Percentiles rank a stretch among this genome's conserved stretches.
Conservation (phyloP, 352 stramenopile species). For the Phytophthora macrochlamydospora region DNA sequence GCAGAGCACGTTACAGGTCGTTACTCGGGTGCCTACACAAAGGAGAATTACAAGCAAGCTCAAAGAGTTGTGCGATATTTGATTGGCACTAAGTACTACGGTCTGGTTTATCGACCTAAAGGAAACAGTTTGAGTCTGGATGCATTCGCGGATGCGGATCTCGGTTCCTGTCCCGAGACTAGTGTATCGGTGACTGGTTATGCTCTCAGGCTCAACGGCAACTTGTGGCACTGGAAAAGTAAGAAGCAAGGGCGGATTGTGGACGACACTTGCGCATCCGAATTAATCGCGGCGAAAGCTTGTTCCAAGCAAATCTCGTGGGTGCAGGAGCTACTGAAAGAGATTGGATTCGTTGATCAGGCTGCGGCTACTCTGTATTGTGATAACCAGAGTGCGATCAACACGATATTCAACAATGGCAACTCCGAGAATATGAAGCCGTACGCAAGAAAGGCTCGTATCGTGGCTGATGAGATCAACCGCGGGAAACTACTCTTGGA, state of each 20-base stretch:
- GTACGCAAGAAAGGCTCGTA: background rate
- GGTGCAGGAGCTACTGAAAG: background rate
- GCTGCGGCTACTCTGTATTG: constrained; percentile 4
- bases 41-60: constrained; percentile 3
- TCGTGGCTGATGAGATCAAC: background rate
- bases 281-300: constrained; percentile 1
- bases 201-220: background rate
- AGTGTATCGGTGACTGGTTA: constrained; percentile 8
- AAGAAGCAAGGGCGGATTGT: background rate
- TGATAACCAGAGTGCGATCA: constrained; percentile 12
- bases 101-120: constrained; percentile 1
- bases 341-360: background rate
- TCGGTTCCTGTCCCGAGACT: constrained; percentile 2
- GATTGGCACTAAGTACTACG: background rate
- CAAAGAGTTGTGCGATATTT: constrained; percentile 7
- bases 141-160: constrained; percentile 3
- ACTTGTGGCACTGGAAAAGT: constrained; percentile 10
- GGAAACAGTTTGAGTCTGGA: background rate
- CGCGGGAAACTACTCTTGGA: background rate
- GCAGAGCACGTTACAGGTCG: too few relatives aligned
- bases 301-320: constrained; percentile 10
- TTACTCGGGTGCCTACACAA: constrained; percentile 2
- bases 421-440: constrained; percentile 1
- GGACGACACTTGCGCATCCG: constrained; percentile 3
- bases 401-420: constrained; percentile 3